phyloP scores from a whole-genome alignment of 495 filamentous ascomycete species.

The Xylaria intraflava region DNA sequence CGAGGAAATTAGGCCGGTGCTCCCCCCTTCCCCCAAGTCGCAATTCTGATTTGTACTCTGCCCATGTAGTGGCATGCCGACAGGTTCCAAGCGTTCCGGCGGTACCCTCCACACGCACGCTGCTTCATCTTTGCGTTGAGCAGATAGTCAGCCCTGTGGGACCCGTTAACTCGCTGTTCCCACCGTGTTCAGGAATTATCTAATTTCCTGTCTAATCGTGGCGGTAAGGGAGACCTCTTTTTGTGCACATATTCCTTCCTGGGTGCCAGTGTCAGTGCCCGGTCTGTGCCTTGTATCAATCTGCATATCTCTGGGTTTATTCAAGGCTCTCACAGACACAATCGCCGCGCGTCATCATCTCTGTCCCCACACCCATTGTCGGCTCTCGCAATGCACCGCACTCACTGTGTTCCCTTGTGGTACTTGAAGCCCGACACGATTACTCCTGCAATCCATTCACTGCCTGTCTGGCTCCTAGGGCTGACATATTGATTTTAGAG shows the following conservation, averaged over 20 bases:
- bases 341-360: constrained; percentile 23
- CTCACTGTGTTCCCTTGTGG: constrained; percentile 22
- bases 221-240: constrained; percentile 56
- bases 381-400: constrained; percentile 19
- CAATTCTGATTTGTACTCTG: constrained; percentile 24
- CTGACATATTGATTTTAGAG: constrained; percentile 26
- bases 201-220: constrained; percentile 52
- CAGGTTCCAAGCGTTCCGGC: constrained; percentile 36
- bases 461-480: constrained; percentile 19
- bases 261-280: constrained; percentile 7
- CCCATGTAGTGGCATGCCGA: constrained; percentile 43
- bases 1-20: background rate
- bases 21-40: background rate
- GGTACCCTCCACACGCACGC: constrained; percentile 51
- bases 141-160: constrained; percentile 49
- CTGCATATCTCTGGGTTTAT: constrained; percentile 15
- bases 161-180: constrained; percentile 68
- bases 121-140: constrained; percentile 33
- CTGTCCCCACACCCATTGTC: constrained; percentile 21
- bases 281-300: constrained; percentile 18
- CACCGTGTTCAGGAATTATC: constrained; percentile 45
- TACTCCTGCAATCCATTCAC: constrained; percentile 22
- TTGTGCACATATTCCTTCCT: constrained; percentile 11
- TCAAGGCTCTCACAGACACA: constrained; percentile 24
- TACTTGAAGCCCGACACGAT: constrained; percentile 22